A percentile compares a stretch with the other conserved stretches of the same genome.
These are phyloP conservation scores for Eucalyptus dawsonii DNA, from an alignment of 345 rosid genomes.

Conservation along the genomic window DNA sequence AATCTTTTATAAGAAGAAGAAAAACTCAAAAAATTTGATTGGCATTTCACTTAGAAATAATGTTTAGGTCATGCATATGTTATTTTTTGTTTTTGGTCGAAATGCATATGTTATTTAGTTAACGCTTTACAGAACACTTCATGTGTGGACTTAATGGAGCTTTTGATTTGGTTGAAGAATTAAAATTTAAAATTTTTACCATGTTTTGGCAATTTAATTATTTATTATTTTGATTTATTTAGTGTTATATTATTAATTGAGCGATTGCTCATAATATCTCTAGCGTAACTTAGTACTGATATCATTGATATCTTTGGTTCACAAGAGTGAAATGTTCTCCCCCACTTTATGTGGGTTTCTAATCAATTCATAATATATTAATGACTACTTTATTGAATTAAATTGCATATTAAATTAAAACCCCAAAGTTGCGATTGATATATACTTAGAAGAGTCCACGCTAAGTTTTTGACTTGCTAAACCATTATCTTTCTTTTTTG, in stretches of 20 bases:
- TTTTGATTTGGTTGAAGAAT: neutral
- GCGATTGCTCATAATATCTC: neutral
- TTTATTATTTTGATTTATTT: too few relatives aligned
- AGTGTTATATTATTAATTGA: too few relatives aligned
- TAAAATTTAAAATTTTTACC: too few relatives aligned
- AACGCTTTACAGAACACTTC: neutral
- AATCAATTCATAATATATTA: neutral
- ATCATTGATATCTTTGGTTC: fast-evolving
- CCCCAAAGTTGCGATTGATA: neutral
- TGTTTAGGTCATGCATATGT: neutral
- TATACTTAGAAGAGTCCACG: neutral
- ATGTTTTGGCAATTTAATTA: too few relatives aligned
- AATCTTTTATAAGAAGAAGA: neutral
- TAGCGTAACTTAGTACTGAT: neutral
- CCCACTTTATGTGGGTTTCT: too few relatives aligned
- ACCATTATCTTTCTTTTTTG: neutral
- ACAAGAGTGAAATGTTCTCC: neutral
- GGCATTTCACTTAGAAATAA: neutral
- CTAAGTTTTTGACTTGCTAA: neutral
- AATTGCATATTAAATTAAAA: too few relatives aligned
- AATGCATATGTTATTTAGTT: too few relatives aligned
- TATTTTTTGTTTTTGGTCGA: too few relatives aligned
- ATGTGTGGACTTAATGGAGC: neutral
- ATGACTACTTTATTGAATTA: neutral
- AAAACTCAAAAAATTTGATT: too few relatives aligned